Evolutionary conservation across 257 asterid species (phyloP).

Genomic region (Cinchona pubescens): DNA sequence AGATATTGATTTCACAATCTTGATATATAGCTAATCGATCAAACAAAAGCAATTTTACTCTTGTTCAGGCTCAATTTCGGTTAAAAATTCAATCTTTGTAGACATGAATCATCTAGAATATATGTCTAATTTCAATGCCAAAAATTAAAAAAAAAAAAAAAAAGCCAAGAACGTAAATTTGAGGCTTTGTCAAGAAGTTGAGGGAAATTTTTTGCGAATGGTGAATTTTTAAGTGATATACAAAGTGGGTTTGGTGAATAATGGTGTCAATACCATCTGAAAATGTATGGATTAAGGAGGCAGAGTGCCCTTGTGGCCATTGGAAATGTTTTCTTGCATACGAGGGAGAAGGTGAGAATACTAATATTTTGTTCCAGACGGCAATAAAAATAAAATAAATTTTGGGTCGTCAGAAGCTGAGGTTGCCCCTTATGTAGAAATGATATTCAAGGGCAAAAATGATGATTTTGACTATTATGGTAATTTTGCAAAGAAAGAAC

Average conservation of each 20-base stretch:
- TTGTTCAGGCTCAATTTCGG: not conserved
- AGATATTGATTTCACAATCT: not conserved
- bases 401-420: constrained; percentile 27
- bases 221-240: constrained; percentile 2
- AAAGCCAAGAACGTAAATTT: constrained; percentile 16
- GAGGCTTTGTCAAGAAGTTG: constrained; percentile 14
- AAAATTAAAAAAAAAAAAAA: not conserved
- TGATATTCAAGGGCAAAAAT: constrained; percentile 57
- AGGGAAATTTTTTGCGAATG: constrained; percentile 2
- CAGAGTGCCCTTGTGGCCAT: constrained; percentile 72
- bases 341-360: constrained; percentile 45
- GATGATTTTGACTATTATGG: constrained; percentile 58
- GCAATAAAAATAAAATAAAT: constrained; percentile 39
- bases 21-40: not conserved
- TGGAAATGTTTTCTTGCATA: constrained; percentile 62
- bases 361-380: constrained; percentile 31
- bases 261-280: constrained; percentile 48
- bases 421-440: constrained; percentile 59
- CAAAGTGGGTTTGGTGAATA: constrained; percentile 21
- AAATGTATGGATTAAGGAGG: constrained; percentile 54
- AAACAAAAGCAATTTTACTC: not conserved
- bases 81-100: not conserved
- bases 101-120: not conserved
- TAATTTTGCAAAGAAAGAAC: constrained; percentile 55
- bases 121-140: too few relatives aligned